These are phyloP conservation scores for Beta lomatogona DNA, from an alignment of 179 eudicot genomes.

Conservation along the genomic window DNA sequence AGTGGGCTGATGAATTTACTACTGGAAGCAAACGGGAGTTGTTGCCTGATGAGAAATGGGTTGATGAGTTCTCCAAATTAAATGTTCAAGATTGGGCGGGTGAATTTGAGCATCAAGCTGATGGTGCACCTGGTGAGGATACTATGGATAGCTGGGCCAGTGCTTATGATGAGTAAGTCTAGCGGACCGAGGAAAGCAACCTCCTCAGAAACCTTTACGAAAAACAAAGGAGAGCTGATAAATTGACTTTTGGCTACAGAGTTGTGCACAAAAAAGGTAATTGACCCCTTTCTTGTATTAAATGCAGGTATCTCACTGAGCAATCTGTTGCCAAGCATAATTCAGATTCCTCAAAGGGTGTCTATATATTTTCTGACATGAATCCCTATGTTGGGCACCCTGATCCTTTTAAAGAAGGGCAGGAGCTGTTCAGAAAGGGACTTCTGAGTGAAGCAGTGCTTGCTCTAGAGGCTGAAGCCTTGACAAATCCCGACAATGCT, in stretches of 20 bases:
- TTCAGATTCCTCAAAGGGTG: slow-evolving; percentile 60
- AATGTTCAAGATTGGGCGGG: slow-evolving; percentile 92
- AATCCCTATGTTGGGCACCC: slow-evolving; percentile 98
- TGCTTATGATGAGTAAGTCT: slow-evolving; percentile 94
- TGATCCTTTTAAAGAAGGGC: slow-evolving; percentile 95
- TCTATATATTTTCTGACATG: slow-evolving; percentile 86
- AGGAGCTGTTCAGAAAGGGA: slow-evolving; percentile 87
- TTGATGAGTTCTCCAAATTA: slow-evolving; percentile 81
- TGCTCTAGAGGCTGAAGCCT: slow-evolving; percentile 97
- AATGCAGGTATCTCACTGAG: slow-evolving; percentile 71
- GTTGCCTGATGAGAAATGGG: slow-evolving; percentile 75
- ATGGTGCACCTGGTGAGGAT: slow-evolving; percentile 62
- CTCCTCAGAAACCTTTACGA: background rate
- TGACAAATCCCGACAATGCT: slow-evolving; percentile 87
- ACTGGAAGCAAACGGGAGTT: slow-evolving; percentile 55
- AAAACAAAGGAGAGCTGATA: background rate
- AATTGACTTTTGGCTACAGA: background rate
- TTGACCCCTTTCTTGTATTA: background rate
- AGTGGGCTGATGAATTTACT: slow-evolving; percentile 81
- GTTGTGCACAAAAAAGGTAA: background rate
- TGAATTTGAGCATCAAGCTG: slow-evolving; percentile 84
- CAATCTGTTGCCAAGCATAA: slow-evolving; percentile 62
- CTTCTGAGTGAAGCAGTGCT: slow-evolving; percentile 98
- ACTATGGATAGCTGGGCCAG: slow-evolving; percentile 74
- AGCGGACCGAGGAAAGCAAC: background rate